A percentile compares a stretch with the other conserved stretches of the same genome.
Conservation (phyloP, 23 red algal genomes). For the Chondrus crispus region DNA sequence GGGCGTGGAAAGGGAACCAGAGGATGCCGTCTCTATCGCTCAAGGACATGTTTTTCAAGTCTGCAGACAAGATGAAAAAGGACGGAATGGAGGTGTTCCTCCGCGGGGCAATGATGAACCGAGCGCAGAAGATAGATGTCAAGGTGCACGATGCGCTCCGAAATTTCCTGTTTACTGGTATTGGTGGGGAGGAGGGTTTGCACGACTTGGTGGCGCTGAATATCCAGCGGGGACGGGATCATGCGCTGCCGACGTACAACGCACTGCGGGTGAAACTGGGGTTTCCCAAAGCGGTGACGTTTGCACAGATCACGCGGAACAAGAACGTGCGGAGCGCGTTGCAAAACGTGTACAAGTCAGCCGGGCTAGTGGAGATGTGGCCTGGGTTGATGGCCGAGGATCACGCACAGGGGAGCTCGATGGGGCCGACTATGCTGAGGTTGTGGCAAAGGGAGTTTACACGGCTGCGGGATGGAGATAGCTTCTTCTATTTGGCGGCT, state of each 20-base stretch:
- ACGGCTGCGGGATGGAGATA: slow-evolving; percentile 47
- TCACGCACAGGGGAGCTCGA: neutral
- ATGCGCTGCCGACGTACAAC: slow-evolving; percentile 37
- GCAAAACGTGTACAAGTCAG: slow-evolving; percentile 9
- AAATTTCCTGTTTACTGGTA: slow-evolving; percentile 52
- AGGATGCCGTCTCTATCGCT: slow-evolving; percentile 2
- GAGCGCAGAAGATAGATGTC: slow-evolving; percentile 31
- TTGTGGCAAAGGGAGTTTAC: slow-evolving; percentile 29
- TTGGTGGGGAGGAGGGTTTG: slow-evolving; percentile 4
- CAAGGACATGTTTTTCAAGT: neutral
- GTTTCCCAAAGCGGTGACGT: neutral
- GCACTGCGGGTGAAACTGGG: neutral
- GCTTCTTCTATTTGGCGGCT: slow-evolving; percentile 55
- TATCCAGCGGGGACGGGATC: slow-evolving; percentile 61
- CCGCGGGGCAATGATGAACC: slow-evolving; percentile 2
- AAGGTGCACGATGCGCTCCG: slow-evolving; percentile 26
- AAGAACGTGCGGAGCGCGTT: neutral
- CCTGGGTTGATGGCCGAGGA: slow-evolving; percentile 47
- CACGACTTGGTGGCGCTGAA: slow-evolving; percentile 60
- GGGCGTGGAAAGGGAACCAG: neutral
- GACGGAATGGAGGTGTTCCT: slow-evolving; percentile 26
- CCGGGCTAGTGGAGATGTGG: slow-evolving; percentile 33
- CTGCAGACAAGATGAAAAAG: neutral
- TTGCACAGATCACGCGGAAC: neutral
- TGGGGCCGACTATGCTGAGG: slow-evolving; percentile 17